These are phyloP conservation scores for Talaromyces sp. DNA, from an alignment of 2,329 filamentous ascomycete species.

Conservation along the genomic window DNA sequence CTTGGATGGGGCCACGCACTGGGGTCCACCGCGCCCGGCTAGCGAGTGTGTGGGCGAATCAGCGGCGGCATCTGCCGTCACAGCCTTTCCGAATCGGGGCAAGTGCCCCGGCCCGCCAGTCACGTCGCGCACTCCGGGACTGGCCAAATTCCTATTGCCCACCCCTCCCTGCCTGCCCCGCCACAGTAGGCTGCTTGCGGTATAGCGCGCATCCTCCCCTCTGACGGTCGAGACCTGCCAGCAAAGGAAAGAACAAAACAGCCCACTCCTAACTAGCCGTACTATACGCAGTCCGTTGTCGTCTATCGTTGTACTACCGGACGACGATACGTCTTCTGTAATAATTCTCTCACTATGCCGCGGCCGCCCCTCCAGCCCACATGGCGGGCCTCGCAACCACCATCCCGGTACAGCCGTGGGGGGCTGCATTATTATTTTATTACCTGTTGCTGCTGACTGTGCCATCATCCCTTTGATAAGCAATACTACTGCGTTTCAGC, in stretches of 20 bases:
- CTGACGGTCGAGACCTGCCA: neutral
- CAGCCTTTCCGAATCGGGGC: neutral
- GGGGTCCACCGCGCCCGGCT: neutral
- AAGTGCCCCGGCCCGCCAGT: neutral
- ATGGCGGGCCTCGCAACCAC: slow-evolving; percentile 22
- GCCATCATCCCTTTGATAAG: neutral
- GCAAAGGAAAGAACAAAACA: neutral
- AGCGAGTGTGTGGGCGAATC: neutral
- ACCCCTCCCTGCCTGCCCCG: neutral
- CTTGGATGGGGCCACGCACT: neutral
- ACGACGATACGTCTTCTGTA: neutral
- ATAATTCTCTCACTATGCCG: slow-evolving; percentile 6
- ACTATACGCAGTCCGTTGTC: neutral
- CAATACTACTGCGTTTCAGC: neutral
- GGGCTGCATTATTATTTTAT: neutral
- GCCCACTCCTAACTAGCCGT: neutral
- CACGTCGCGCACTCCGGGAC: neutral
- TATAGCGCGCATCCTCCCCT: neutral
- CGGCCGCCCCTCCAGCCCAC: slow-evolving; percentile 20
- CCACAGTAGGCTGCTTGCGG: neutral
- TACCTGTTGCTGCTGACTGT: neutral
- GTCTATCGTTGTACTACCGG: neutral
- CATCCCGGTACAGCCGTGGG: slow-evolving; percentile 22
- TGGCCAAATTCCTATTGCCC: neutral
- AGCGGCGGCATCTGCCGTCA: neutral